phyloP scores from a whole-genome alignment of 1,139 yeast species.

The Magnusiomyces fungicola region DNA sequence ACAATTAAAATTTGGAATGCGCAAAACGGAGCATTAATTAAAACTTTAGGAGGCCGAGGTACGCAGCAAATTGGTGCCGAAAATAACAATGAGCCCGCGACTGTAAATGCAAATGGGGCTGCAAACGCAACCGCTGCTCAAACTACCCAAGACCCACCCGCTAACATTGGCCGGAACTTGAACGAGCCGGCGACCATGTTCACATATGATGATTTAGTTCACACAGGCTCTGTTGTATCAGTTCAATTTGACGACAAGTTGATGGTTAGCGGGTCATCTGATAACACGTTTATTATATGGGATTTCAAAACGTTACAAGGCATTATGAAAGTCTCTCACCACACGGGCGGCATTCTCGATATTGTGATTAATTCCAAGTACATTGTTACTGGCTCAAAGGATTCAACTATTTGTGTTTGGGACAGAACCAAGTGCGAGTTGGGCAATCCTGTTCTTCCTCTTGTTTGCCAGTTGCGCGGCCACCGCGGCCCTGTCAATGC shows the following conservation, averaged over 20 bases:
- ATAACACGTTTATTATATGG: slow-evolving; percentile 32
- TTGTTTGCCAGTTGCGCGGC: slow-evolving; percentile 17
- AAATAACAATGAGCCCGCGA: neutral
- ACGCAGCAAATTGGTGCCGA: neutral
- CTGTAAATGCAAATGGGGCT: neutral
- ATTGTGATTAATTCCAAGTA: slow-evolving; percentile 24
- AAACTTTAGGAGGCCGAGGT: slow-evolving; percentile 20
- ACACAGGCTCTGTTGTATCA: slow-evolving; percentile 33
- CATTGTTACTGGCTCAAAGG: slow-evolving; percentile 33
- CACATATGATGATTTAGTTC: slow-evolving; percentile 18
- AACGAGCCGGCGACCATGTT: neutral
- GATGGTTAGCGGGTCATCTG: slow-evolving; percentile 35
- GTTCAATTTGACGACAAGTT: slow-evolving; percentile 29
- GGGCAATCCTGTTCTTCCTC: slow-evolving; percentile 4
- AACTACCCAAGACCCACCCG: neutral
- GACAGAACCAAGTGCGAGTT: slow-evolving; percentile 17
- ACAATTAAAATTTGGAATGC: slow-evolving; percentile 32
- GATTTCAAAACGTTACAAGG: slow-evolving; percentile 24
- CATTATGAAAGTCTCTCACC: slow-evolving; percentile 24
- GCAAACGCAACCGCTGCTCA: neutral
- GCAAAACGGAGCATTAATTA: slow-evolving; percentile 23
- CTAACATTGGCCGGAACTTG: neutral
- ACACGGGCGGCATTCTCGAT: slow-evolving; percentile 30
- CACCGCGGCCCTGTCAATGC: slow-evolving; percentile 35
- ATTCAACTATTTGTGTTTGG: slow-evolving; percentile 30